Evolutionary conservation across 805 yeast species (phyloP).

Genomic region (Metschnikowia orientalis): DNA sequence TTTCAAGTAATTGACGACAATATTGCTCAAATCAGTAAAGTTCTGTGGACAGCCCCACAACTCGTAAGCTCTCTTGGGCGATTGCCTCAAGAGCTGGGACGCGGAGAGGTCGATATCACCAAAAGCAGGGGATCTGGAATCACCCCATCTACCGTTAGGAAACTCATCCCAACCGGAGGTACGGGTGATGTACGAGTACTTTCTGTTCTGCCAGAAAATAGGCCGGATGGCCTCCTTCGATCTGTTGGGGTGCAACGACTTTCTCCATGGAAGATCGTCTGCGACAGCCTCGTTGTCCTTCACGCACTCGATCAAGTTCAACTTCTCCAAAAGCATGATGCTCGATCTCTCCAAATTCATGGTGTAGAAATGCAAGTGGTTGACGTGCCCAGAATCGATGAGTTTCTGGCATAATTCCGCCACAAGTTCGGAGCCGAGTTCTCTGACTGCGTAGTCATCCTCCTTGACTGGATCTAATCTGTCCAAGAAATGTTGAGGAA

Average conservation of each 20-base stretch:
- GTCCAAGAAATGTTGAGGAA: constrained; percentile 71
- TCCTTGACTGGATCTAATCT: constrained; percentile 78
- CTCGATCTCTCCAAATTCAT: constrained; percentile 95
- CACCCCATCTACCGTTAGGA: constrained; percentile 99
- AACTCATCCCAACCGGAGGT: constrained; percentile 97
- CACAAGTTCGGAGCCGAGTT: constrained; percentile 75
- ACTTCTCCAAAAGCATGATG: constrained; percentile 75
- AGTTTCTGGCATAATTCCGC: constrained; percentile 77
- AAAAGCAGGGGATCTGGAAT: constrained; percentile 94
- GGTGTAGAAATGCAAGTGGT: constrained; percentile 92
- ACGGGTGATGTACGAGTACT: constrained; percentile 81
- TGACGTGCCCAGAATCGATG: constrained; percentile 64
- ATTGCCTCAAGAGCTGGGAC: constrained; percentile 74
- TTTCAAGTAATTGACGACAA: constrained; percentile 64
- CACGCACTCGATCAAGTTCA: constrained; percentile 51
- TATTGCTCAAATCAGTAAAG: constrained; percentile 53
- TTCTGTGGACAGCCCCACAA: constrained; percentile 82
- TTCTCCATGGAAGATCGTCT: constrained; percentile 78
- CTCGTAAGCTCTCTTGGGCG: constrained; percentile 72
- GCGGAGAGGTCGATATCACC: constrained; percentile 85
- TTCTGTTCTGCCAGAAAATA: constrained; percentile 93
- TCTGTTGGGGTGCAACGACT: constrained; percentile 77
- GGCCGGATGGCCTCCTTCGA: constrained; percentile 83
- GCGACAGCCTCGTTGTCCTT: constrained; percentile 38
- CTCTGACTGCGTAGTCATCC: constrained; percentile 85